Base-by-base conservation (phyloP, 1,284 basidiomycete genomes). In the Austroboletus niveus region DNA sequence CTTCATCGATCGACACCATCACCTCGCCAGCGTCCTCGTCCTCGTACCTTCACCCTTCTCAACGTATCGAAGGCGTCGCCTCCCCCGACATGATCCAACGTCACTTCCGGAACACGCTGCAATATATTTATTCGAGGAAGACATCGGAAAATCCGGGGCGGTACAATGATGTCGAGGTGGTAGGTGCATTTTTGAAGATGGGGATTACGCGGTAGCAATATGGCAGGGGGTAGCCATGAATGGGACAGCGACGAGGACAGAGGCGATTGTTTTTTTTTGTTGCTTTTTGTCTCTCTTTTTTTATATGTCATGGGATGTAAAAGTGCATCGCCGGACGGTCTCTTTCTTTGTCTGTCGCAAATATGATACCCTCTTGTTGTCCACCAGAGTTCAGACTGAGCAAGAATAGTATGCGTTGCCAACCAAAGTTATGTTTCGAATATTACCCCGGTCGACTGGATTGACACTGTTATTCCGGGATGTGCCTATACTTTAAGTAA, bases 31-130 rank as follows among this genome's bases (percentile, higher is more conserved):
- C 64, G 0, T 67, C 55, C 0, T 66, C 67, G 0, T 74, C 78
- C 1, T 78, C 79, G 4, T 92, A 96, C 63, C 84, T 94, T 4
- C 90, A 94, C 65, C 88, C 91, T 0, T 85, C 90, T 0, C 85
- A 90, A 55, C 81, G 88, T 45, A 82, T 97, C 52, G 94, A 98
- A 63, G 92, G 92, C 9, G 87, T 93, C 0, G 87, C 93, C 59
- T 89, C 89, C 4, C 91, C 92, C 8, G 94, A 98, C 43, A 92
- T 93, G 82, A 95, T 97, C 58, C 77, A 81, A 1, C 78, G 91
- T 52, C 96, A 99, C 73, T 98, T 98, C 78, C 80, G 85, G 50
- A 95, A 94, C 70, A 94, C 94, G 17, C 72, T 98, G 47, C 68
- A 75, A 32, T 90, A 95, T 69, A 95, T 98, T 54, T 84, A 87